These are phyloP conservation scores for Sclerotinia glacialis DNA, from an alignment of 2,329 filamentous ascomycete genomes.

Conservation along the genomic window DNA sequence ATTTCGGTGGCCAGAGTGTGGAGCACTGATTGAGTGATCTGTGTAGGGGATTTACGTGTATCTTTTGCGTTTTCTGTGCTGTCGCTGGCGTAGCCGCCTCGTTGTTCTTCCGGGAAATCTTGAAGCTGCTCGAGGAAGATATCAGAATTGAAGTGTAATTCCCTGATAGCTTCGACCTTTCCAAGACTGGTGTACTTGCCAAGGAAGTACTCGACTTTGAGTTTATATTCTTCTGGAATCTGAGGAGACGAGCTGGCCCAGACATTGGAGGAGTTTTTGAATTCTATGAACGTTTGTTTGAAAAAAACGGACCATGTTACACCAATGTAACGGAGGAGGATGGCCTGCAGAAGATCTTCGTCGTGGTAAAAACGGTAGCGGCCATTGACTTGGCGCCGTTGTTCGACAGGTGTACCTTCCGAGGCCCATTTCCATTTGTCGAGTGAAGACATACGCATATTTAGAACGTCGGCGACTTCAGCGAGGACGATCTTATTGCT, in stretches of 20 bases:
- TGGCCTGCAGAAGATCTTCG: slow-evolving; percentile 54
- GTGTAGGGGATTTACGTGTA: slow-evolving; percentile 44
- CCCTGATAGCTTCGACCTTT: slow-evolving; percentile 40
- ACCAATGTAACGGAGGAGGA: slow-evolving; percentile 54
- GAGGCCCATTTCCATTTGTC: slow-evolving; percentile 52
- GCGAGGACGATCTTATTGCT: slow-evolving; percentile 48
- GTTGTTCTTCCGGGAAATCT: slow-evolving; percentile 38
- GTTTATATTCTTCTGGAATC: slow-evolving; percentile 34
- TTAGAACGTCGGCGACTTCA: slow-evolving; percentile 56
- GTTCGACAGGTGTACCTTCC: slow-evolving; percentile 46
- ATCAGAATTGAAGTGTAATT: slow-evolving; percentile 46
- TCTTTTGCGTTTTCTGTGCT: slow-evolving; percentile 28
- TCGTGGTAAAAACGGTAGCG: slow-evolving; percentile 60
- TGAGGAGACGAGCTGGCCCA: slow-evolving; percentile 33
- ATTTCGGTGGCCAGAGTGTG: slow-evolving; percentile 54
- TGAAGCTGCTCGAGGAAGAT: slow-evolving; percentile 59
- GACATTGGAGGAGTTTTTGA: slow-evolving; percentile 20
- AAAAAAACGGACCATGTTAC: slow-evolving; percentile 49
- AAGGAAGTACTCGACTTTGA: slow-evolving; percentile 47
- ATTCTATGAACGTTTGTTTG: slow-evolving; percentile 40
- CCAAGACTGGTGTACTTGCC: slow-evolving; percentile 7
- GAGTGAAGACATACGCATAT: slow-evolving; percentile 52
- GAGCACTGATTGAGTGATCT: slow-evolving; percentile 55
- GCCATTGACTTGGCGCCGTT: slow-evolving; percentile 54
- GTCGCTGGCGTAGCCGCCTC: slow-evolving; percentile 27